A percentile compares a stretch with the other conserved stretches of the same genome.
Evolutionary conservation across 768 basidiomycete species (phyloP).

Genomic region (Glaciozyma antarctica): DNA sequence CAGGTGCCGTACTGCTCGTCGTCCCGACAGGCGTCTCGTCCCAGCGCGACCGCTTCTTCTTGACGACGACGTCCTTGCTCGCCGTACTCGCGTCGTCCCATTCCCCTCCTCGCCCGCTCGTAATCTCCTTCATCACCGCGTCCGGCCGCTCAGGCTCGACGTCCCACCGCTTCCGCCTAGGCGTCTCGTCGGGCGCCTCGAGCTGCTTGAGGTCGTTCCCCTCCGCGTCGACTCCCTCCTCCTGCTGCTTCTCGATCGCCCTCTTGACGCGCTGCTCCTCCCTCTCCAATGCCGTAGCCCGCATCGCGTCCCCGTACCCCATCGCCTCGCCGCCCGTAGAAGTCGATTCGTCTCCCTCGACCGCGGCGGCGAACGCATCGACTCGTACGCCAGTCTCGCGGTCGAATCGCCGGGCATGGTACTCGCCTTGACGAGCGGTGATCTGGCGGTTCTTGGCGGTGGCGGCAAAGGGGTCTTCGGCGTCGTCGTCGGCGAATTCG

Average conservation of each 20-base stretch:
- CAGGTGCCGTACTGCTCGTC: slow-evolving; percentile 39
- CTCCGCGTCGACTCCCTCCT: slow-evolving; percentile 46
- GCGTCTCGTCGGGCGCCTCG: slow-evolving; percentile 64
- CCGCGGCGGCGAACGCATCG: slow-evolving; percentile 55
- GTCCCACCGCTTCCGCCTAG: slow-evolving; percentile 71
- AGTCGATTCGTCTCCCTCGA: slow-evolving; percentile 47
- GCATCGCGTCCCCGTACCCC: slow-evolving; percentile 94
- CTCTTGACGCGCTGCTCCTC: slow-evolving; percentile 75
- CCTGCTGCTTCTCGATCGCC: slow-evolving; percentile 82
- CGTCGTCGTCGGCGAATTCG: slow-evolving; percentile 91
- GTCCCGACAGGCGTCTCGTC: slow-evolving; percentile 77
- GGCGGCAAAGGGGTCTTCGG: slow-evolving; percentile 63
- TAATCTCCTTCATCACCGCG: slow-evolving; percentile 50
- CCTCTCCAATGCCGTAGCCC: slow-evolving; percentile 76
- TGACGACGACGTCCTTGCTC: slow-evolving; percentile 64
- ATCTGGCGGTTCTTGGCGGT: slow-evolving; percentile 89
- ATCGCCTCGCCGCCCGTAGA: slow-evolving; percentile 50
- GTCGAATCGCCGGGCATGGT: slow-evolving; percentile 82
- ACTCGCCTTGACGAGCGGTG: slow-evolving; percentile 84
- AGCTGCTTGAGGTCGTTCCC: slow-evolving; percentile 57
- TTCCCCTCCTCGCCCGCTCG: slow-evolving; percentile 52
- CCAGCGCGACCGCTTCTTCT: slow-evolving; percentile 92
- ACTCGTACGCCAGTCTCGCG: slow-evolving; percentile 57
- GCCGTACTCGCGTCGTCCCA: slow-evolving; percentile 41
- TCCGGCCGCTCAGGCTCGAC: slow-evolving; percentile 42